phyloP scores from a whole-genome alignment of 257 asterid genomes.

The Echium plantagineum region DNA sequence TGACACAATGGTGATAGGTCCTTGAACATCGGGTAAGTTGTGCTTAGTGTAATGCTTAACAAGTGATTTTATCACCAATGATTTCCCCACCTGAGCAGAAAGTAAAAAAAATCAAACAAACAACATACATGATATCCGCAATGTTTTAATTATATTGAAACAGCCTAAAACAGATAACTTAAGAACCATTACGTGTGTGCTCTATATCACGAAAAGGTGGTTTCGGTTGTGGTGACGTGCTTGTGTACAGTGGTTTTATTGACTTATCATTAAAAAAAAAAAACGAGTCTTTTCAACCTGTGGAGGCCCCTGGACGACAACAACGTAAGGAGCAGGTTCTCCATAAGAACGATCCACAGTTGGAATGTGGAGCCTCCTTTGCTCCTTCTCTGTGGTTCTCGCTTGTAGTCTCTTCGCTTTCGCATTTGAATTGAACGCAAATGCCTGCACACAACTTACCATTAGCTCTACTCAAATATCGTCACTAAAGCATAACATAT shows the following conservation, averaged over 20 bases:
- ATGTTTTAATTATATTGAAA: background rate
- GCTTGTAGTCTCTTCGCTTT: constrained; percentile 81
- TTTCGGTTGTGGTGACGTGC: too few species aligned
- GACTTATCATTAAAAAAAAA: background rate
- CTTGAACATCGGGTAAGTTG: constrained; percentile 85
- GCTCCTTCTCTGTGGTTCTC: constrained; percentile 85
- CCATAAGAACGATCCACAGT: constrained; percentile 60
- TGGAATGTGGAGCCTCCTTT: constrained; percentile 83
- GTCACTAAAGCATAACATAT: too few species aligned
- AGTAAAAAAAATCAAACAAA: constrained; percentile 3
- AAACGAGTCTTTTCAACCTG: constrained; percentile 35
- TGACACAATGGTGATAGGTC: constrained; percentile 90
- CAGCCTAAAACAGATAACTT: too few species aligned
- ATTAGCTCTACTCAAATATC: background rate
- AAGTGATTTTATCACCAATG: constrained; percentile 73
- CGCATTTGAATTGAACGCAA: constrained; percentile 59
- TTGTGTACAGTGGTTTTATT: background rate
- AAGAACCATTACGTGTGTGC: background rate
- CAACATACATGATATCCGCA: too few species aligned
- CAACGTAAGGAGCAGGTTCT: constrained; percentile 88
- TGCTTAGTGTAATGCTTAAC: constrained; percentile 89
- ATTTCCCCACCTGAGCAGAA: constrained; percentile 71
- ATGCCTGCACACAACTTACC: constrained; percentile 39
- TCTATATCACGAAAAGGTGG: too few species aligned
- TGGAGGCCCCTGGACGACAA: constrained; percentile 95